Evolutionary conservation across 176 grass and related monocot genomes (phyloP), one percentile per base, ranked within the genome.

Genomic region (Aegilops longissima): DNA sequence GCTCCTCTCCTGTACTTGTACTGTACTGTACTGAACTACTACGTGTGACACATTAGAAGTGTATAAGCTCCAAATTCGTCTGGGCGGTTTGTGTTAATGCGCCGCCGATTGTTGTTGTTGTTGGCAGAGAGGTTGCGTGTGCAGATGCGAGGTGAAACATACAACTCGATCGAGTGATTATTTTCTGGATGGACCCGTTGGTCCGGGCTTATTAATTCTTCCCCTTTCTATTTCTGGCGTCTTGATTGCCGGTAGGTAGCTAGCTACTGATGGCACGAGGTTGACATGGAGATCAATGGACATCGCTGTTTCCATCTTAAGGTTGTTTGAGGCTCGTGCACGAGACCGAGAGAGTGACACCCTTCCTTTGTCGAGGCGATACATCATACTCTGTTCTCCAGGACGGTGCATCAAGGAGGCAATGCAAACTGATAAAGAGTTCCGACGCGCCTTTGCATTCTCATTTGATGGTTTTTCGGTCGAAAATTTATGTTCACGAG

Each of bases 21-120:
- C 0, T 58, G 49, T 51, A 51, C 33, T 83, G 84, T 66, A 67
- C 21, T 54, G 52, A 20, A 56, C 5, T 56, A 56, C 5, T 56
- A 16, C 47, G 42, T 4, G 25, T 33, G 40, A 40, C 40, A 24
- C 27, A 73, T 30, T 36, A 27, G 38, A 74, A 45, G 14, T 47
- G 47, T 39, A 6, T 38, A 3, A 45, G 79, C 70, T 40, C 20
- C 63, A 40, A 80, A 74, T 47, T 78, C 33, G 66, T 87, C 58
- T 35, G 67, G 38, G 79, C 58, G 31, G 31, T 62, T 79, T 83
- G 89, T 90, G 79, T 83, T 90, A 73, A 87, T 86, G 42, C 61
- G 89, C 58, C 74, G 80, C 80, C 75, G 66, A 84, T 73, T 84
- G 80, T 49, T 86, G 80, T 49, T 85, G 54, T 58, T 58, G 11